phyloP scores from a whole-genome alignment of 345 rosid genomes.

The Jatropha curcas region DNA sequence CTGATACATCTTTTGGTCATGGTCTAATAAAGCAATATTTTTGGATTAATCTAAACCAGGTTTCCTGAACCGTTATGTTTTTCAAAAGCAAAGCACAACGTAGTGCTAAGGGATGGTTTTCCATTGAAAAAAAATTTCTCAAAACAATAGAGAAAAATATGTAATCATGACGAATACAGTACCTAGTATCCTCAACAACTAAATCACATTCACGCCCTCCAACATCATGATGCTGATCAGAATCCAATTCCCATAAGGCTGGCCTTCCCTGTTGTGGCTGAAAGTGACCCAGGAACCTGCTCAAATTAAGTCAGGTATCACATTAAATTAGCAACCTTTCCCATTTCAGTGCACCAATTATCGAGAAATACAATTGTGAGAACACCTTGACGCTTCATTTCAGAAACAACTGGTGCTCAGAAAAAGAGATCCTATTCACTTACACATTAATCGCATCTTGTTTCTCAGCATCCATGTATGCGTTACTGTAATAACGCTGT shows the following conservation, averaged over 20 bases:
- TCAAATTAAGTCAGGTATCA: constrained; percentile 18
- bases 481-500: constrained; percentile 91
- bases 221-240: constrained; percentile 65
- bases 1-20: not conserved
- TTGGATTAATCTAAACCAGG: not conserved
- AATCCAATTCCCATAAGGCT: constrained; percentile 84
- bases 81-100: not conserved
- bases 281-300: constrained; percentile 93
- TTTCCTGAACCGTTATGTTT: not conserved
- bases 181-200: constrained; percentile 53
- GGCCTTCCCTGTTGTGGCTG: constrained; percentile 89
- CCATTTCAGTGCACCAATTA: constrained; percentile 2
- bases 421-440: constrained; percentile 25
- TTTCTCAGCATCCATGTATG: constrained; percentile 88
- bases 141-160: constrained; percentile 3
- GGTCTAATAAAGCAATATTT: not conserved
- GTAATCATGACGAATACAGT: constrained; percentile 8
- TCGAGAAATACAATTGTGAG: not conserved
- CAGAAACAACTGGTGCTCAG: not conserved
- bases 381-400: not conserved
- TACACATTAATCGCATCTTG: constrained; percentile 97
- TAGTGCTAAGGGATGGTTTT: not conserved
- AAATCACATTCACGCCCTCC: constrained; percentile 47
- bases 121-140: not conserved
- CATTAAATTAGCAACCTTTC: not conserved